A percentile compares a stretch with the other conserved stretches of the same genome.
Evolutionary conservation across 805 yeast species (phyloP).

Genomic region (Metschnikowia lunata): DNA sequence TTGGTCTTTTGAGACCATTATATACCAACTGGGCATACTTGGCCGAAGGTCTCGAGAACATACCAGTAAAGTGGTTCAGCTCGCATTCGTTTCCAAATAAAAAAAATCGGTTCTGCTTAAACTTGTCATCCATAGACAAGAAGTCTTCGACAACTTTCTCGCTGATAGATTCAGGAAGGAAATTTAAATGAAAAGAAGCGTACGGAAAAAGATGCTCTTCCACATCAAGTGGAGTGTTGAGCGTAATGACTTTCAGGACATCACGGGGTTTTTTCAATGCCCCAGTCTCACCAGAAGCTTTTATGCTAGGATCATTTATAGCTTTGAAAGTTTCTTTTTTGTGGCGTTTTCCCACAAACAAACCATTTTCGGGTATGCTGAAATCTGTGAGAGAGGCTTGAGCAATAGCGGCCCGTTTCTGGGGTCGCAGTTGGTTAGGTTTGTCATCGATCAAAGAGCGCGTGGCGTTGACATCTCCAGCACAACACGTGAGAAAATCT

Average conservation of each 20-base stretch:
- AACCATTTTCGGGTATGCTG: background rate
- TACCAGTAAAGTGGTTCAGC: conserved; percentile 50
- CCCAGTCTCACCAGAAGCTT: background rate
- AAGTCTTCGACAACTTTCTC: conserved; percentile 41
- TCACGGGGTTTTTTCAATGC: conserved; percentile 1
- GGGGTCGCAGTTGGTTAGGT: conserved; percentile 8
- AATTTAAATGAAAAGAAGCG: conserved; percentile 45
- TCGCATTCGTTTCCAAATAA: conserved; percentile 59
- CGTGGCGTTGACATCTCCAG: conserved; percentile 47
- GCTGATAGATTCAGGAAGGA: conserved; percentile 50
- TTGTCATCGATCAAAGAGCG: conserved; percentile 36
- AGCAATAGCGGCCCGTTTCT: conserved; percentile 14
- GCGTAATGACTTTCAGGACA: conserved; percentile 25
- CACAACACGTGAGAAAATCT: conserved; percentile 51
- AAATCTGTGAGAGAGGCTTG: conserved; percentile 8
- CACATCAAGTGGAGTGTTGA: conserved; percentile 51
- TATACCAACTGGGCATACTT: conserved; percentile 25
- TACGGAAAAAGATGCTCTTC: conserved; percentile 44
- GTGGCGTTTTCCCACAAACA: too few relatives aligned
- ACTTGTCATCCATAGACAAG: conserved; percentile 35
- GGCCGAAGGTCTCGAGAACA: conserved; percentile 17
- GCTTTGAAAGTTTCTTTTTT: too few relatives aligned
- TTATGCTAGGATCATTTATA: too few relatives aligned
- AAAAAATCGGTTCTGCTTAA: conserved; percentile 46
- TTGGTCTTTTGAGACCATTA: conserved; percentile 38